phyloP scores from a whole-genome alignment of 2,329 filamentous ascomycete species.

The Botrytis tulipae region DNA sequence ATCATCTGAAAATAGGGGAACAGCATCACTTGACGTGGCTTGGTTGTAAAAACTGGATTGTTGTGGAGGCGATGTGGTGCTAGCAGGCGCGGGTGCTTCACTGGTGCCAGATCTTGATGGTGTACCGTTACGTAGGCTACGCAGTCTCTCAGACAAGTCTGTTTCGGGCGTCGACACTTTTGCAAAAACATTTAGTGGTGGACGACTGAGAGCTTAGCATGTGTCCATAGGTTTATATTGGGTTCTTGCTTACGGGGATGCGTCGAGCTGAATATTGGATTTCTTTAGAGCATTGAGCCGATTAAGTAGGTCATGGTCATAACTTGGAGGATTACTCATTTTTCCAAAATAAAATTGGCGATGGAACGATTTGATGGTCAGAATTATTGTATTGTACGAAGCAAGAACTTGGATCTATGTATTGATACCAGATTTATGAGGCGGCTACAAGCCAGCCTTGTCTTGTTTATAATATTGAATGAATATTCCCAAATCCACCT shows the following conservation, averaged over 20 bases:
- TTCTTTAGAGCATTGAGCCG: slow-evolving; percentile 39
- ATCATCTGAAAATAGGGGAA: slow-evolving; percentile 23
- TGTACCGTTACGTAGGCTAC: slow-evolving; percentile 34
- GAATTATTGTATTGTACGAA: slow-evolving; percentile 8
- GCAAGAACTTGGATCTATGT: slow-evolving; percentile 15
- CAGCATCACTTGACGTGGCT: background rate
- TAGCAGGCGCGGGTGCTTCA: slow-evolving; percentile 14
- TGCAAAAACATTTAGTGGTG: slow-evolving; percentile 17
- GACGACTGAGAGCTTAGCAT: slow-evolving; percentile 27
- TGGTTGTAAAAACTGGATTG: background rate
- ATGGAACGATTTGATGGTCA: slow-evolving; percentile 13
- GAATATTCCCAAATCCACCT: background rate
- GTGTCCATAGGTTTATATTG: slow-evolving; percentile 20
- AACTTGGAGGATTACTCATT: slow-evolving; percentile 36
- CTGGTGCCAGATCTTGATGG: slow-evolving; percentile 26
- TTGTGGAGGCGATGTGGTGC: slow-evolving; percentile 10
- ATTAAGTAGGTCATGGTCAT: slow-evolving; percentile 35
- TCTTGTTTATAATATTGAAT: background rate
- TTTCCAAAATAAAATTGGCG: slow-evolving; percentile 5
- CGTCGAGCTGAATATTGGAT: slow-evolving; percentile 33
- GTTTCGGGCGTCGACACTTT: slow-evolving; percentile 30
- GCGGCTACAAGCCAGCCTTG: slow-evolving; percentile 33
- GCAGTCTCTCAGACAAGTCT: slow-evolving; percentile 34
- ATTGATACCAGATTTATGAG: slow-evolving; percentile 23
- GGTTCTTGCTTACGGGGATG: slow-evolving; percentile 30